Percentiles rank a stretch among this genome's conserved stretches.
Evolutionary conservation across 2,329 filamentous ascomycete species (phyloP).

Genomic region (Trichoderma hamatum): DNA sequence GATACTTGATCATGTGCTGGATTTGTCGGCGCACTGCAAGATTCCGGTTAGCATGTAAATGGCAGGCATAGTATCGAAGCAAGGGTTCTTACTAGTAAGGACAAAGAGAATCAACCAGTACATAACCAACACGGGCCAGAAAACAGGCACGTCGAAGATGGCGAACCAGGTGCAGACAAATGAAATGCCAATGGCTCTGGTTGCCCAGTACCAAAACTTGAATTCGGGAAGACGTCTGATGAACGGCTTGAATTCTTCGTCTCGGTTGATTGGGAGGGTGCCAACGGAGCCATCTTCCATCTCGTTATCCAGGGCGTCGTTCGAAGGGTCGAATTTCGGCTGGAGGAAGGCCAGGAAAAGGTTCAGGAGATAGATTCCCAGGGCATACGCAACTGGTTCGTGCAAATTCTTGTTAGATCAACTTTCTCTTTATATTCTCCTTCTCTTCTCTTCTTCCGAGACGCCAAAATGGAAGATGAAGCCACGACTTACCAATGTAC

Average conservation of each 20-base stretch:
- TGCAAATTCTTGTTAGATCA: not conserved
- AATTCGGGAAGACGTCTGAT: conserved; percentile 96
- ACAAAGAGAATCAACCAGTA: conserved; percentile 98
- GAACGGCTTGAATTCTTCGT: conserved; percentile 97
- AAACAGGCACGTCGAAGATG: conserved; percentile 95
- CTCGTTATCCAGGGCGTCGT: conserved; percentile 86
- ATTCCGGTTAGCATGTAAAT: not conserved
- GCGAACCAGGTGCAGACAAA: conserved; percentile 92
- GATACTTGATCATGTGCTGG: conserved; percentile 99
- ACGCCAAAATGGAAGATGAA: not conserved
- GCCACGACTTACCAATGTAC: conserved; percentile 82
- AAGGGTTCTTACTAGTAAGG: conserved; percentile 76
- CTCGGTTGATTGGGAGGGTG: conserved; percentile 87
- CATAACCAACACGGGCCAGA: conserved; percentile 97
- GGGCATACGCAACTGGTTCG: conserved; percentile 82
- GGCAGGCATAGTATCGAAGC: no score
- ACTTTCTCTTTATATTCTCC: not conserved
- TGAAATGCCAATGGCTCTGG: conserved; percentile 78
- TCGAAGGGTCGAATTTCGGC: conserved; percentile 97
- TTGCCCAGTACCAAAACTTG: conserved; percentile 99
- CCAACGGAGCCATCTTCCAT: conserved; percentile 90
- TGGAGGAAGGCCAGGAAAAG: conserved; percentile 98
- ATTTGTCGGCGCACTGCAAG: conserved; percentile 94
- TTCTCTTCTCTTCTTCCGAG: not conserved
- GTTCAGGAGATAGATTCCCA: conserved; percentile 98